A percentile compares a stretch with the other conserved stretches of the same genome.
Conservation (phyloP, 1,284 basidiomycete species). For the Mycena citricolor region DNA sequence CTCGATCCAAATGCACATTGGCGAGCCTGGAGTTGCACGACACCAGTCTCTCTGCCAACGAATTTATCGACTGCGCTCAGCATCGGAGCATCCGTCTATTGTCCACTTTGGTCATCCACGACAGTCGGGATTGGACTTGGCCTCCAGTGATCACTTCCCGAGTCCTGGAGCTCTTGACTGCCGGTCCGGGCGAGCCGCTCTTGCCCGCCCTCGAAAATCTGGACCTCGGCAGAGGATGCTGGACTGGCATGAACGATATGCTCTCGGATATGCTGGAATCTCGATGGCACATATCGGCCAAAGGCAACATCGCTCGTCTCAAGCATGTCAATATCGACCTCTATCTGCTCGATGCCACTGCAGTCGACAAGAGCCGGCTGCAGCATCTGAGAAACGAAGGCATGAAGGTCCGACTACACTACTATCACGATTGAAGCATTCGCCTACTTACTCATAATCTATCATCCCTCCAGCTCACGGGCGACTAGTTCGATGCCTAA, state of each 20-base stretch:
- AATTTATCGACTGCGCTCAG: constrained; percentile 29
- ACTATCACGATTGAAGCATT: constrained; percentile 16
- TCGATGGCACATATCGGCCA: constrained; percentile 28
- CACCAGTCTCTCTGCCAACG: constrained; percentile 29
- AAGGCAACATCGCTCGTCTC: constrained; percentile 26
- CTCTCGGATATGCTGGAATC: constrained; percentile 36
- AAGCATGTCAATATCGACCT: constrained; percentile 30
- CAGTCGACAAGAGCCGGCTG: constrained; percentile 19
- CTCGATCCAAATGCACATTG: constrained; percentile 30
- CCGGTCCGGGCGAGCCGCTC: constrained; percentile 2
- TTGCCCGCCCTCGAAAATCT: constrained; percentile 30
- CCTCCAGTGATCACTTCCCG: constrained; percentile 31
- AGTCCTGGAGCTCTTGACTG: constrained; percentile 29
- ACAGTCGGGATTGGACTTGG: constrained; percentile 34
- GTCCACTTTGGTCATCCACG: constrained; percentile 31
- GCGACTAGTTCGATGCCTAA: no score
- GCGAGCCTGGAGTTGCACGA: constrained; percentile 31
- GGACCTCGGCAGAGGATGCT: constrained; percentile 31
- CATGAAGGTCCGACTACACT: constrained; percentile 24
- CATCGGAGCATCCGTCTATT: constrained; percentile 29
- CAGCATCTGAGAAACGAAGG: constrained; percentile 26
- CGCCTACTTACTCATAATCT: not conserved
- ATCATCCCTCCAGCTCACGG: no score
- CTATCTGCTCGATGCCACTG: constrained; percentile 15
- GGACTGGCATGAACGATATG: constrained; percentile 29